Percentiles rank a stretch among this genome's conserved stretches.
These are phyloP conservation scores for Aureobasidium sp. DNA, from an alignment of 2,329 filamentous ascomycete genomes.

Conservation along the genomic window DNA sequence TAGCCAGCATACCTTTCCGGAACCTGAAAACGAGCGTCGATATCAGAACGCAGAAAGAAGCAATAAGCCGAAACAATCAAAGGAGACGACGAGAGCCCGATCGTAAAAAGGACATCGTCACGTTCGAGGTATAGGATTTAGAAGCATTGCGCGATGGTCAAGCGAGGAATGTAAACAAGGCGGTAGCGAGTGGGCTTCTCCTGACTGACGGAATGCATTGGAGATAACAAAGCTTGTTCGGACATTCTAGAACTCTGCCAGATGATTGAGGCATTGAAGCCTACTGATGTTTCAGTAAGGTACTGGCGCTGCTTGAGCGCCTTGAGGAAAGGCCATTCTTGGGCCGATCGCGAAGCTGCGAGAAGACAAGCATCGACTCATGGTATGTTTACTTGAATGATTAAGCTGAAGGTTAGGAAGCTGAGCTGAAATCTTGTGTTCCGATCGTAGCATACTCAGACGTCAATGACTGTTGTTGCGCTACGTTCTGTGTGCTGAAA, in stretches of 20 bases:
- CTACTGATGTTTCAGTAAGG: too few relatives aligned
- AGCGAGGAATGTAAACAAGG: slow-evolving; percentile 13
- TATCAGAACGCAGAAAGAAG: background rate
- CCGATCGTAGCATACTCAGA: background rate
- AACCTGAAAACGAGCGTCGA: background rate
- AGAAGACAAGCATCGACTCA: background rate
- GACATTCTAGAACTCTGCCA: background rate
- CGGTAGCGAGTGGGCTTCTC: background rate
- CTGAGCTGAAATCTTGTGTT: too few relatives aligned
- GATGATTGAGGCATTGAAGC: background rate
- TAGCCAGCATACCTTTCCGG: background rate
- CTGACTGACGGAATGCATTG: slow-evolving; percentile 6
- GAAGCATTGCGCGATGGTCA: background rate
- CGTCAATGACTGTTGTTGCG: background rate
- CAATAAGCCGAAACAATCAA: background rate
- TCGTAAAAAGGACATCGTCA: background rate
- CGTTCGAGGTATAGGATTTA: background rate
- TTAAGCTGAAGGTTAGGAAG: background rate
- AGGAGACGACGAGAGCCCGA: background rate
- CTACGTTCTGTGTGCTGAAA: too few relatives aligned
- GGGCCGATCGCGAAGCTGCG: background rate
- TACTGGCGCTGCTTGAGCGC: background rate
- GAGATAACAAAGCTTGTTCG: background rate
- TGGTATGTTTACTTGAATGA: background rate
- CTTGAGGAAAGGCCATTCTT: background rate